Conservation (phyloP, 139 green algal genomes). For the Zygnema circumcarinatum region DNA sequence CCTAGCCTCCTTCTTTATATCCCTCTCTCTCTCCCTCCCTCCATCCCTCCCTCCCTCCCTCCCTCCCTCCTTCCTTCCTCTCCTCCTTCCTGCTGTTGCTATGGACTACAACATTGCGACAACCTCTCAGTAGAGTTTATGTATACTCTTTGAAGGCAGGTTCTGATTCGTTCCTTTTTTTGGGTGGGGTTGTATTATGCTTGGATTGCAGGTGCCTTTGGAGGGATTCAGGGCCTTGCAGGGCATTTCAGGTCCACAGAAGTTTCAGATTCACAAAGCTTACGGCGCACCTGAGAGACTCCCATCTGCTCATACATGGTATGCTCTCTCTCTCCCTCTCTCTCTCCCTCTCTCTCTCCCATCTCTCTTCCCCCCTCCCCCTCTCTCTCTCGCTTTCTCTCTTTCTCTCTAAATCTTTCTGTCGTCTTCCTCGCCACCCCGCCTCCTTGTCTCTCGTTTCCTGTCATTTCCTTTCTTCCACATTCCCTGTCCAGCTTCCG, state of each 20-base stretch:
- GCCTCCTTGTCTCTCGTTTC: background rate
- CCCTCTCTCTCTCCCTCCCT: no score
- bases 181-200: background rate
- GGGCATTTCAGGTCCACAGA: constrained; percentile 91
- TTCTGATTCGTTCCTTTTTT: no score
- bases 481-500: background rate
- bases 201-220: constrained; percentile 77
- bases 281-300: constrained; percentile 71
- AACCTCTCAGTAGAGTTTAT: no score
- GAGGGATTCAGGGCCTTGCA: constrained; percentile 92
- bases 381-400: no score
- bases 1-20: no score
- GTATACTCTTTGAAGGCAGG: no score
- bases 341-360: constrained; percentile 12
- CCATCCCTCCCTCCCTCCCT: no score
- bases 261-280: constrained; percentile 88
- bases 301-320: constrained; percentile 85
- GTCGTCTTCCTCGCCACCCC: background rate
- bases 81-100: no score
- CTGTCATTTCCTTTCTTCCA: background rate
- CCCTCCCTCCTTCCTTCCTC: no score
- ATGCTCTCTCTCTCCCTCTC: constrained; percentile 17
- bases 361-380: background rate
- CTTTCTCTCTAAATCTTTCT: background rate
- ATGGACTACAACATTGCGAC: no score